These are phyloP conservation scores for Wickerhamomyces canadensis DNA, from an alignment of 805 yeast genomes.

Conservation along the genomic window DNA sequence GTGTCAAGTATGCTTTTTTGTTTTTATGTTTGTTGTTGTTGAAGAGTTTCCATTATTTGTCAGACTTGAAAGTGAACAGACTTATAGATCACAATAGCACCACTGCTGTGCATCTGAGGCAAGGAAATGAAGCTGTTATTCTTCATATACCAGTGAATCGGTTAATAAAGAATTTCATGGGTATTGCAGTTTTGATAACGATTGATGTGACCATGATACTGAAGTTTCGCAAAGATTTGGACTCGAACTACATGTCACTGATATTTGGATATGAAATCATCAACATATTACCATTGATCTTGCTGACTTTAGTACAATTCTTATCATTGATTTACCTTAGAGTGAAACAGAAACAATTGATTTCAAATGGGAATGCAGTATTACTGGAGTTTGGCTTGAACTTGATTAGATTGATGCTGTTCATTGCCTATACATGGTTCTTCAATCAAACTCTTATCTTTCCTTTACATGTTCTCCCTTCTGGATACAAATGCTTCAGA, in stretches of 20 bases:
- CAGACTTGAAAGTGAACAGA: conserved; percentile 9
- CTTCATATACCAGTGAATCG: not conserved
- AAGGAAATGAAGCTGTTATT: too few relatives aligned
- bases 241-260: conserved; percentile 2
- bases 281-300: conserved; percentile 13
- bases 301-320: conserved; percentile 11
- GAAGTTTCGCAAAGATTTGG: conserved; percentile 4
- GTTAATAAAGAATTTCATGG: not conserved
- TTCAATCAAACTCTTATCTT: conserved; percentile 10
- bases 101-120: too few relatives aligned
- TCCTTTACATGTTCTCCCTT: conserved; percentile 14
- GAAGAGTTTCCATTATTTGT: conserved; percentile 19
- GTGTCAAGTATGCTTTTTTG: conserved; percentile 8
- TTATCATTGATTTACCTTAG: conserved; percentile 1
- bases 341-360: conserved; percentile 1
- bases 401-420: conserved; percentile 9
- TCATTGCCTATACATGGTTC: conserved; percentile 12
- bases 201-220: conserved; percentile 5
- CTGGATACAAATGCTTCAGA: conserved; percentile 18
- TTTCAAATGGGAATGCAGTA: not conserved
- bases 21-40: conserved; percentile 11
- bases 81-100: too few relatives aligned
- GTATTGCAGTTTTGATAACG: conserved; percentile 4
- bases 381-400: conserved; percentile 9
- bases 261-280: conserved; percentile 18